Evolutionary conservation across 2,329 filamentous ascomycete species (phyloP).

Genomic region (Xylaria polymorpha): DNA sequence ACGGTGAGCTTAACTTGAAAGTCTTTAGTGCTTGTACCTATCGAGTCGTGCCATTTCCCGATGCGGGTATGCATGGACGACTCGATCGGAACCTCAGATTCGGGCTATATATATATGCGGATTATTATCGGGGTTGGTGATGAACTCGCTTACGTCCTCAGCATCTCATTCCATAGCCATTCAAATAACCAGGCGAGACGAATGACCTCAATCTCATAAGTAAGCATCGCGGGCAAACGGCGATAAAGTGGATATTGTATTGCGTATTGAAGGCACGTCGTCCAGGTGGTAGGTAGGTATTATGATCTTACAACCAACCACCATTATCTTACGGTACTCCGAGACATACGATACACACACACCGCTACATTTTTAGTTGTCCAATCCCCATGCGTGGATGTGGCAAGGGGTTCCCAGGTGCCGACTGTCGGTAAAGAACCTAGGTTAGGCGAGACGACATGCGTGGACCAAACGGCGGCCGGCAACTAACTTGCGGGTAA

Average conservation of each 20-base stretch:
- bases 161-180: slow-evolving; percentile 3
- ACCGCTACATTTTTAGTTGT: background rate
- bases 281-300: too few relatives aligned
- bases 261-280: background rate
- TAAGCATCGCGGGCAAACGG: slow-evolving; percentile 8
- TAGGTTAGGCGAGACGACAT: background rate
- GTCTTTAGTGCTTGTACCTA: background rate
- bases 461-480: background rate
- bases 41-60: background rate
- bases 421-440: background rate
- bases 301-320: background rate
- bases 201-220: background rate
- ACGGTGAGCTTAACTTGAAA: slow-evolving; percentile 2
- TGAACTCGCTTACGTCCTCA: slow-evolving; percentile 8
- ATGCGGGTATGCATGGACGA: background rate
- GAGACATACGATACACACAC: background rate
- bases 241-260: background rate
- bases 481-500: slow-evolving; percentile 1
- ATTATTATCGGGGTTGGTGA: slow-evolving; percentile 8
- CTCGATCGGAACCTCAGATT: background rate
- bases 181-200: slow-evolving; percentile 1
- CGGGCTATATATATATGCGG: slow-evolving; percentile 2
- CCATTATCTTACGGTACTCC: background rate
- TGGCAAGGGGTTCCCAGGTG: background rate
- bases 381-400: slow-evolving; percentile 7